phyloP scores from a whole-genome alignment of 208 protist species.

The Crithidia thermophila region DNA sequence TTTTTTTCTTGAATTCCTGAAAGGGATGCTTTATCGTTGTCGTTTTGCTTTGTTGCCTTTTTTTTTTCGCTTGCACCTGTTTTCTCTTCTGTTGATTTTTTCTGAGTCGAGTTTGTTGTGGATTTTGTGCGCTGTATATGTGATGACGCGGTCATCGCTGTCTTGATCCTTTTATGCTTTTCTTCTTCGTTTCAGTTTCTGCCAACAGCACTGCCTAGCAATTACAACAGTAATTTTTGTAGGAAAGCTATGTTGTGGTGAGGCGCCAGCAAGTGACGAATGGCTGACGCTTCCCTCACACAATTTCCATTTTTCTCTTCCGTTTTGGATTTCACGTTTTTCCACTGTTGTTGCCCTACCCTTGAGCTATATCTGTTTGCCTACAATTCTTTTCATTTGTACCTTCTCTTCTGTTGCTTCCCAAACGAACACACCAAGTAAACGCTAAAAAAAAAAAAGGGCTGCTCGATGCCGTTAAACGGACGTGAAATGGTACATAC shows the following conservation, averaged over 20 bases:
- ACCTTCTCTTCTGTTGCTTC: constrained; percentile 8
- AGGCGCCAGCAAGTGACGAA: neutral
- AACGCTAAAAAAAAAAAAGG: too few relatives aligned
- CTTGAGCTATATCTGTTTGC: too few relatives aligned
- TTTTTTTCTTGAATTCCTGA: too few relatives aligned
- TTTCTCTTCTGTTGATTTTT: constrained; percentile 8
- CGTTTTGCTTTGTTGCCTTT: constrained; percentile 1
- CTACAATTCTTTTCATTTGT: too few relatives aligned
- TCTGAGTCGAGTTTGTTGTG: neutral
- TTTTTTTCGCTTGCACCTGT: constrained; percentile 9
- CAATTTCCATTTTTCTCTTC: constrained; percentile 7
- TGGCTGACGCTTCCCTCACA: neutral
- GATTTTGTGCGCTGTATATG: neutral
- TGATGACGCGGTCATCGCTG: too few relatives aligned
- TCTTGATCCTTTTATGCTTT: too few relatives aligned
- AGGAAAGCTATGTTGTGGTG: too few relatives aligned
- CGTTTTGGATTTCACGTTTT: neutral
- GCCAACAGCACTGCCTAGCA: neutral
- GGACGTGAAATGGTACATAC: too few relatives aligned
- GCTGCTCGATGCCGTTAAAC: too few relatives aligned
- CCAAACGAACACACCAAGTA: too few relatives aligned
- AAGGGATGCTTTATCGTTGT: constrained; percentile 14
- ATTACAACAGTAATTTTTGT: constrained; percentile 1
- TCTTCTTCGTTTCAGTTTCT: too few relatives aligned
- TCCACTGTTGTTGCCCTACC: neutral